These are phyloP conservation scores for Parathielavia appendiculata DNA, from an alignment of 495 filamentous ascomycete genomes.

Conservation along the genomic window DNA sequence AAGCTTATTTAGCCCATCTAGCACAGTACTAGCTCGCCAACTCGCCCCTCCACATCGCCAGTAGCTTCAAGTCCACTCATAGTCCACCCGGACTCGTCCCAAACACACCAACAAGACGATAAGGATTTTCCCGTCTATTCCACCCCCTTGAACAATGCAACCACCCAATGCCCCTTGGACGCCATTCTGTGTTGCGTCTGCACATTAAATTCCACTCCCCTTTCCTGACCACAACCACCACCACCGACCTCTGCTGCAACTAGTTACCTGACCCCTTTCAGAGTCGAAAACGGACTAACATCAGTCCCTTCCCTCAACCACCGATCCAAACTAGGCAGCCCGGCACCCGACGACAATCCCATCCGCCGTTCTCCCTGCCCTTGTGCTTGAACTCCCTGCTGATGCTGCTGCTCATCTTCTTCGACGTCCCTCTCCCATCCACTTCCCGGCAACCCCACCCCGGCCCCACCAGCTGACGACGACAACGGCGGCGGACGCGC, in stretches of 20 bases:
- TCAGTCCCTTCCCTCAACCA: conserved; percentile 26
- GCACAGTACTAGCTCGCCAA: no score
- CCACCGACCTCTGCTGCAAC: not conserved
- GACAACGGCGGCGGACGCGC: not conserved
- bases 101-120: no score
- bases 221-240: not conserved
- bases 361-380: no score
- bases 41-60: no score
- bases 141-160: no score
- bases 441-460: not conserved
- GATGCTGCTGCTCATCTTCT: not conserved
- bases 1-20: no score
- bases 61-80: no score
- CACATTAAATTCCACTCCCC: no score
- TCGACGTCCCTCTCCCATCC: not conserved
- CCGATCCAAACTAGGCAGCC: conserved; percentile 23
- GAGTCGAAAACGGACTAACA: conserved; percentile 32
- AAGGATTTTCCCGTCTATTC: no score
- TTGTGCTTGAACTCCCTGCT: not conserved
- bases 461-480: conserved; percentile 5
- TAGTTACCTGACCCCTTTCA: conserved; percentile 10
- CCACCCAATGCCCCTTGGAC: no score
- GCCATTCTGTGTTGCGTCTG: no score
- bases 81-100: no score
- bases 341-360: not conserved